Percentiles rank a stretch among this genome's conserved stretches.
These are phyloP conservation scores for Blastomyces gilchristii DNA, from an alignment of 2,329 filamentous ascomycete species.

Conservation along the genomic window DNA sequence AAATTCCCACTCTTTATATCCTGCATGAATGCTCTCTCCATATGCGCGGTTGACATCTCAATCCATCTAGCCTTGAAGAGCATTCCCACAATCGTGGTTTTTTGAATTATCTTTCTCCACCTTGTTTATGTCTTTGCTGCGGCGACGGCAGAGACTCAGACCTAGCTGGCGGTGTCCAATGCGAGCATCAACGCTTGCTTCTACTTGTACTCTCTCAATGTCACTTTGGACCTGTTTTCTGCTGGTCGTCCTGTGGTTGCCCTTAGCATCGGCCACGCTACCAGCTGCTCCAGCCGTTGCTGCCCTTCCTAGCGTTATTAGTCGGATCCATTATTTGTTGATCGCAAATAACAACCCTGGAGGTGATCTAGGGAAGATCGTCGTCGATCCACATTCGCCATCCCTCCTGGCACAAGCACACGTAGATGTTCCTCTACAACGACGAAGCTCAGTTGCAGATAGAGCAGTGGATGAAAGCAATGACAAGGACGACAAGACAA, in stretches of 20 bases:
- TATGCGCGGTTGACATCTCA: conserved; percentile 1
- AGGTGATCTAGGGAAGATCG: conserved; percentile 16
- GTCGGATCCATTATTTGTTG: not conserved
- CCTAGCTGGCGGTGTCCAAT: conserved; percentile 11
- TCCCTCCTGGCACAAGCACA: not conserved
- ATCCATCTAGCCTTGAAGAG: not conserved
- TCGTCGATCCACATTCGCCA: conserved; percentile 13
- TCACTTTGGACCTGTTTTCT: conserved; percentile 9
- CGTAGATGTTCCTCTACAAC: not conserved
- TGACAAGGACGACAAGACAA: not conserved
- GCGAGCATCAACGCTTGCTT: not conserved
- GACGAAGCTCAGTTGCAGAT: not conserved
- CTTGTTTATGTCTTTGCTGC: conserved; percentile 1
- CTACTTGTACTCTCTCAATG: conserved; percentile 1
- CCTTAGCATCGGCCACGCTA: not conserved
- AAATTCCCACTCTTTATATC: not conserved
- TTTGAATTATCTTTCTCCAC: not conserved
- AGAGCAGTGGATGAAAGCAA: not conserved
- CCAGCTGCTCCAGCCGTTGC: not conserved
- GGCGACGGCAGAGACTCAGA: conserved; percentile 20
- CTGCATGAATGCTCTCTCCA: not conserved
- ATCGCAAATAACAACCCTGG: not conserved
- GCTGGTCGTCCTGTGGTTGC: conserved; percentile 2
- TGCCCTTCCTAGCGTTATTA: not conserved
- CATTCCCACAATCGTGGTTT: conserved; percentile 4